These are phyloP conservation scores for Neurospora tetrasperma DNA, from an alignment of 495 filamentous ascomycete species.

Conservation along the genomic window DNA sequence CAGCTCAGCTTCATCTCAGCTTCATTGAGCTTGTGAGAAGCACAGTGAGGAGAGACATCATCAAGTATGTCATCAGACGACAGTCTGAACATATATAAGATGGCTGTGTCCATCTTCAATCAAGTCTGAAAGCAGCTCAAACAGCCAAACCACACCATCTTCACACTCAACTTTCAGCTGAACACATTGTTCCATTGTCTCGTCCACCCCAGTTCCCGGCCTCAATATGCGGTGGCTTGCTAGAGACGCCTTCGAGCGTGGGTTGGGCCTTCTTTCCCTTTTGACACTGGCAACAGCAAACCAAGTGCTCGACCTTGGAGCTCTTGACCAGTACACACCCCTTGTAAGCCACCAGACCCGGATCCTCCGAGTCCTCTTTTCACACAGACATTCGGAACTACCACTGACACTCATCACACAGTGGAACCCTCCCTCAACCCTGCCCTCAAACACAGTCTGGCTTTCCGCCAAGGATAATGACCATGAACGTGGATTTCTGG, in stretches of 20 bases:
- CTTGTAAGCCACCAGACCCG: too few species aligned
- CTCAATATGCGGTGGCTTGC: background rate
- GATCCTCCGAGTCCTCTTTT: too few species aligned
- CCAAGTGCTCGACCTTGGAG: background rate
- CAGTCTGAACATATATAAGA: background rate
- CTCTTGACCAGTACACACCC: too few species aligned
- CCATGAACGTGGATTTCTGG: too few species aligned
- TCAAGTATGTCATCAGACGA: background rate
- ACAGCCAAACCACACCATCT: background rate
- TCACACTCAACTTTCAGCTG: background rate
- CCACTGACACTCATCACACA: too few species aligned
- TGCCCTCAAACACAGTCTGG: too few species aligned
- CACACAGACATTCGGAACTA: too few species aligned
- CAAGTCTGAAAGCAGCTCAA: background rate
- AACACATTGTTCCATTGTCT: background rate
- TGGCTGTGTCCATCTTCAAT: background rate
- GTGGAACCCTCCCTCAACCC: too few species aligned
- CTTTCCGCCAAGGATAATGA: too few species aligned
- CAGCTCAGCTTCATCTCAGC: background rate
- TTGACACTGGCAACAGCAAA: background rate
- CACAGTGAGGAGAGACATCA: background rate
- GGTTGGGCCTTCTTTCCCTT: background rate
- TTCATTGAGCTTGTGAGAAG: background rate
- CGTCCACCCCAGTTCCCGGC: background rate
- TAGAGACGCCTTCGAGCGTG: background rate